Evolutionary conservation across 176 grass and related monocot genomes (phyloP), one percentile per base, ranked within the genome.

Genomic region (Olyra latifolia): DNA sequence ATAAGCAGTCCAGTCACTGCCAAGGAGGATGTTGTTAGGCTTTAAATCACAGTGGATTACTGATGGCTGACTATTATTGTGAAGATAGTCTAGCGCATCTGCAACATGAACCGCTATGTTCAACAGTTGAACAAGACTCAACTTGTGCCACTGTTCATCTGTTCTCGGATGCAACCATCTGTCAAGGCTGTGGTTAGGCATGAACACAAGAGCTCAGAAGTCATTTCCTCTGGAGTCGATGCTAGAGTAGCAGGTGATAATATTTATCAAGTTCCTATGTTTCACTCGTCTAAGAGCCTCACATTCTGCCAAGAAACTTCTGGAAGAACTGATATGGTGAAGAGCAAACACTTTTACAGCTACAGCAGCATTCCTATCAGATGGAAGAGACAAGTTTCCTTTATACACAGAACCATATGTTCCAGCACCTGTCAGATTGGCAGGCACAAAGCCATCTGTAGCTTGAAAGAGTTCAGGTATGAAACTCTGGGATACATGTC

Each of bases 201-300:
- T 88, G 2, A 93, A 90, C 3, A 93, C 88, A 42, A 93, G 79
- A 74, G 91, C 84, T 50, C 16, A 86, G 69, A 91, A 91, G 45
- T 89, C 89, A 24, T 75, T 79, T 10, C 81, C 87, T 76, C 49
- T 75, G 17, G 48, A 41, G 14, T 95, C 87, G 3, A 82, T 16
- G 16, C 80, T 87, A 6, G 62, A 89, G 83, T 89, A 91, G 27
- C 43, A 53, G 38, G 92, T 91, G 64, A 89, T 41, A 62, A 85
- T 91, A 41, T 82, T 79, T 9, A 89, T 64, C 65, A 89, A 58
- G 76, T 91, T 94, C 7, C 86, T 54, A 56, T 91, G 92, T 50
- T 84, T 84, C 30, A 89, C 66, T 29, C 9, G 71, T 56, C 76
- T 78, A 12, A 94, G 42, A 19, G 56, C 89, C 62, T 89, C 81